Conservation (phyloP, 306 rosid species). For the Nissolia schottii region DNA sequence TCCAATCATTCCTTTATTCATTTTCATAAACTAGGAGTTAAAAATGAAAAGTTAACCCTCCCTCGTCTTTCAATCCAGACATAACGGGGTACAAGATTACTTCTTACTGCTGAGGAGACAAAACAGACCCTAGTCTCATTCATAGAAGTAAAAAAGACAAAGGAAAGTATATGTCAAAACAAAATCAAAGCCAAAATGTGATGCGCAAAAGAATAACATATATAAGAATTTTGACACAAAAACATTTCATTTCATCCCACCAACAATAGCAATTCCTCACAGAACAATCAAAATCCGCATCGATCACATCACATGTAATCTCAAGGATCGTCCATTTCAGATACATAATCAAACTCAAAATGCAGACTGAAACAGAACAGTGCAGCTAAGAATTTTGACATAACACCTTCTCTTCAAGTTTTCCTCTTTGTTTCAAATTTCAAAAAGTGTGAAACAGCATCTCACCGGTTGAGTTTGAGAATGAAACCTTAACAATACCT, state of each 20-base stretch:
- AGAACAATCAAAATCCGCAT: not conserved
- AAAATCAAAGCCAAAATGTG: not conserved
- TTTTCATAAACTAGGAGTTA: too few relatives aligned
- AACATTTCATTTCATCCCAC: not conserved
- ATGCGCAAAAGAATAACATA: not conserved
- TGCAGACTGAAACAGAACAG: not conserved
- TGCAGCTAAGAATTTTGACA: not conserved
- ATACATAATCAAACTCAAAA: not conserved
- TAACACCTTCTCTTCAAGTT: not conserved
- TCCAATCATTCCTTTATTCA: too few relatives aligned
- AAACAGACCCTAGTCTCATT: not conserved
- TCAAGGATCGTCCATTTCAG: not conserved
- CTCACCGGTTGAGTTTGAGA: not conserved
- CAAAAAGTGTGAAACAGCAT: too few relatives aligned
- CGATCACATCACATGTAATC: not conserved
- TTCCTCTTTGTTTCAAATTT: not conserved
- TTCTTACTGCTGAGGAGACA: not conserved
- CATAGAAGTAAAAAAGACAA: not conserved
- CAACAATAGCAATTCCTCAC: not conserved
- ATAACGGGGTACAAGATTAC: not conserved
- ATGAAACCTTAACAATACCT: too few relatives aligned
- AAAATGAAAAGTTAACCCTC: not conserved
- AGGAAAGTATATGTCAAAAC: not conserved
- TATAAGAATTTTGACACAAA: not conserved
- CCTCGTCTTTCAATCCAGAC: not conserved